Percentiles rank a stretch among this genome's conserved stretches.
Evolutionary conservation across 192 early-diverging fungal species (phyloP).

Genomic region (Umbelopsis ramanniana): DNA sequence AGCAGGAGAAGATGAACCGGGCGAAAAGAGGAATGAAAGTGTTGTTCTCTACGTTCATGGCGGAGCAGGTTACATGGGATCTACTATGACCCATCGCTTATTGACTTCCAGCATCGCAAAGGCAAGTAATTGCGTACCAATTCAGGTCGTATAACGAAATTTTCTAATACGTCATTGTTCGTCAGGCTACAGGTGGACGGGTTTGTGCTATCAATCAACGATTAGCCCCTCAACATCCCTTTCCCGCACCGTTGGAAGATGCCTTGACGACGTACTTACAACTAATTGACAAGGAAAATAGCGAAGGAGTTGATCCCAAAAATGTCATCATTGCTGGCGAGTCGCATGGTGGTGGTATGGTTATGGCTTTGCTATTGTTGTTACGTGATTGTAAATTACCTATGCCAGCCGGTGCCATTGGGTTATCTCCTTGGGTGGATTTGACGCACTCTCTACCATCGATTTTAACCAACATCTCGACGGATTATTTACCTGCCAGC

Average conservation of each 20-base stretch:
- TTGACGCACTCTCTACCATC: conserved; percentile 49
- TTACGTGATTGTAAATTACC: conserved; percentile 57
- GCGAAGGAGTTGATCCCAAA: conserved; percentile 44
- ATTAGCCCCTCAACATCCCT: conserved; percentile 75
- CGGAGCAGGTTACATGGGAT: conserved; percentile 60
- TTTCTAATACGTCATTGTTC: neutral
- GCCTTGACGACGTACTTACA: conserved; percentile 70
- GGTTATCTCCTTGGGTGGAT: conserved; percentile 68
- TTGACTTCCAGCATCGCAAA: conserved; percentile 53
- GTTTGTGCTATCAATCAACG: conserved; percentile 64
- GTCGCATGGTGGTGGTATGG: conserved; percentile 66
- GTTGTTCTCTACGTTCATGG: conserved; percentile 80
- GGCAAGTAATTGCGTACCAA: neutral
- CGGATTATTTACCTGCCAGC: conserved; percentile 45
- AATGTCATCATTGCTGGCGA: conserved; percentile 70
- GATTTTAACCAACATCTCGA: conserved; percentile 29
- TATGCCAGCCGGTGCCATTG: conserved; percentile 56
- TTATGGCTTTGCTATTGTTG: conserved; percentile 52
- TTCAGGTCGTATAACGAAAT: neutral
- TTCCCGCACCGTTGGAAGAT: conserved; percentile 82
- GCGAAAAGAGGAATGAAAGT: conserved; percentile 18
- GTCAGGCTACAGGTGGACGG: conserved; percentile 3
- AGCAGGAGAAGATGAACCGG: neutral
- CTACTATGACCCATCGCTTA: conserved; percentile 38
- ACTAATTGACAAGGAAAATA: conserved; percentile 50